Percentiles rank a stretch among this genome's conserved stretches.
Evolutionary conservation across 192 early-diverging fungal genomes (phyloP).

Genomic region (Dimargaris xerosporica): DNA sequence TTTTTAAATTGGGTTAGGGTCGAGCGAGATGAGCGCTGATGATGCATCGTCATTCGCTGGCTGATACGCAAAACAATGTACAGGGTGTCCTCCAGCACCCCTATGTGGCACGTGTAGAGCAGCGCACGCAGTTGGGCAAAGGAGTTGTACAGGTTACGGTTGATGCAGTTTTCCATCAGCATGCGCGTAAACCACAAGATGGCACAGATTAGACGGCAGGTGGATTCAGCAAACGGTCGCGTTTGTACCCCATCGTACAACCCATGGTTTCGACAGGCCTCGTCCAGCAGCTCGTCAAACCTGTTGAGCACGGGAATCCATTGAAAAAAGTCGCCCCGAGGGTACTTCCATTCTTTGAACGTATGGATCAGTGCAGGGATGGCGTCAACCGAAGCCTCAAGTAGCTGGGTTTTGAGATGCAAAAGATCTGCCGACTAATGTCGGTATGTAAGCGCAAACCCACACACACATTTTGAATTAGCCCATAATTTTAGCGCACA

Average conservation of each 20-base stretch:
- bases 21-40: slow-evolving; percentile 35
- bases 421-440: not conserved
- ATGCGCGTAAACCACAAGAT: slow-evolving; percentile 61
- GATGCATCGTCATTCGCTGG: slow-evolving; percentile 77
- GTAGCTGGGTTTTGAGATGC: slow-evolving; percentile 6
- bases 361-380: slow-evolving; percentile 35
- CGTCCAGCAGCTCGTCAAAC: slow-evolving; percentile 69
- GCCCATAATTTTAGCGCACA: too few species aligned
- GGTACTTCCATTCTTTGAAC: slow-evolving; percentile 53
- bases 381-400: slow-evolving; percentile 28
- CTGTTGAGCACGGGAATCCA: slow-evolving; percentile 91
- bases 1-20: slow-evolving; percentile 42
- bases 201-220: slow-evolving; percentile 40
- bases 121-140: slow-evolving; percentile 63
- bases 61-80: slow-evolving; percentile 74
- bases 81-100: slow-evolving; percentile 61
- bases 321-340: slow-evolving; percentile 85
- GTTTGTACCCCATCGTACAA: slow-evolving; percentile 43
- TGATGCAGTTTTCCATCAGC: slow-evolving; percentile 89
- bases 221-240: slow-evolving; percentile 34
- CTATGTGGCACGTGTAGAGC: slow-evolving; percentile 63
- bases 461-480: too few species aligned
- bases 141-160: slow-evolving; percentile 84
- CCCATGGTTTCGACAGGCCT: slow-evolving; percentile 42
- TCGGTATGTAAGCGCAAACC: too few species aligned